Evolutionary conservation across 2,329 filamentous ascomycete species (phyloP), one percentile per base, ranked within the genome.

Genomic region (Macrophomina pseudophaseolina): DNA sequence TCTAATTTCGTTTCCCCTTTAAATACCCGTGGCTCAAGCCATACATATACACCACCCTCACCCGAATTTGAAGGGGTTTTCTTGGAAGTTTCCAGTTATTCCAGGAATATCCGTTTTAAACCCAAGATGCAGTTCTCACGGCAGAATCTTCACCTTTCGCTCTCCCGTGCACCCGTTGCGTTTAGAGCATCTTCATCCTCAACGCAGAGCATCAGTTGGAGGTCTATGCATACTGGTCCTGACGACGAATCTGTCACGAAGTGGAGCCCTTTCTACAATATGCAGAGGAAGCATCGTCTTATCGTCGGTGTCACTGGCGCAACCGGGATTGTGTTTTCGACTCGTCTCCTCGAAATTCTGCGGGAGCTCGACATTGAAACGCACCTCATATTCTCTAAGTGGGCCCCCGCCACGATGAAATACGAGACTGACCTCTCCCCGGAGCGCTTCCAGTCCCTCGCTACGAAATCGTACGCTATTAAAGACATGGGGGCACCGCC

Each of bases 261-360:
- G n/a, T 35, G 4, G 42, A 28, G 11, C 8, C 18, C n/a, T 23
- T 67, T 65, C 63, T 42, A 40, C 12, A 40, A 46, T 42, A 23
- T 58, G n/a, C 54, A 67, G 23, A 16, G 30, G 8, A 69, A 68
- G 46, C 73, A 72, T 32, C 71, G 75, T 7, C 82, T 85, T 58
- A 76, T 85, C 1, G 76, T 85, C 6, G 84, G 77, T 23, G 80
- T 86, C 53, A 85, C 84, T 1, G 83, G 83, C 3, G 83, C 83
- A 0, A 85, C 83, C 0, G 83, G 83, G 3, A 76, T 82, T 1
- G 71, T 78, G 1, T 74, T 80, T 5, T 83, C 77, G 0, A 81
- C 85, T 65, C 78, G 77, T 16, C 70, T 79, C 0, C 79, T 85
- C 4, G 72, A 76, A 6, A 72, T 75, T 3, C 77, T 85, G 0